A percentile compares a stretch with the other conserved stretches of the same genome.
phyloP scores from a whole-genome alignment of 2,329 filamentous ascomycete species.

The Graphilbum ipis-grandicollis region DNA sequence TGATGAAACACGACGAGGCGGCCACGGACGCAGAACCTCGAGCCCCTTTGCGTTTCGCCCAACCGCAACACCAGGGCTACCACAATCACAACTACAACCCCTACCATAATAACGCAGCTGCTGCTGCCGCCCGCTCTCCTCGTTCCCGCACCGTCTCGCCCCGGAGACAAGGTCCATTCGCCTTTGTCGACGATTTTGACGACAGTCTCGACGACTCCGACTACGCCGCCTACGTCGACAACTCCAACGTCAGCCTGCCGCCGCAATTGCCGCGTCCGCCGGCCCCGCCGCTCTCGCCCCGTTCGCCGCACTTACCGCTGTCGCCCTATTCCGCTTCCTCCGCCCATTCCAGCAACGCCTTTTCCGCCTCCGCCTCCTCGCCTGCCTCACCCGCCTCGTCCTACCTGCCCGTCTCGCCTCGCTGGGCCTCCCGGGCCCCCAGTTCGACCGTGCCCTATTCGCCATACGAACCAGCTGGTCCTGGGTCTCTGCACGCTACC shows the following conservation, averaged over 20 bases:
- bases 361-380: conserved; percentile 17
- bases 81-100: neutral
- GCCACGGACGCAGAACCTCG: conserved; percentile 10
- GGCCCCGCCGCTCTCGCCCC: neutral
- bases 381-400: conserved; percentile 17
- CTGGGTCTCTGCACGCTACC: too few species aligned
- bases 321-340: neutral
- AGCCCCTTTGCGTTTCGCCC: conserved; percentile 6
- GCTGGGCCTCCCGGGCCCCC: conserved; percentile 28
- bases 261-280: conserved; percentile 5
- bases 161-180: conserved; percentile 1
- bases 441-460: conserved; percentile 10
- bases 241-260: neutral
- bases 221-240: too few species aligned
- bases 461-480: neutral
- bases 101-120: neutral
- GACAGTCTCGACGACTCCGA: conserved; percentile 2
- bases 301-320: neutral
- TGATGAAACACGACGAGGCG: conserved; percentile 14
- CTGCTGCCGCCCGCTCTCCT: neutral
- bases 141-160: neutral
- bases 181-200: conserved; percentile 1
- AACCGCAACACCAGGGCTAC: neutral
- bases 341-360: conserved; percentile 2
- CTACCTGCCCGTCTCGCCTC: conserved; percentile 15